These are phyloP conservation scores for Pseudocercospora macadamiae DNA, from an alignment of 2,329 filamentous ascomycete genomes.

Conservation along the genomic window DNA sequence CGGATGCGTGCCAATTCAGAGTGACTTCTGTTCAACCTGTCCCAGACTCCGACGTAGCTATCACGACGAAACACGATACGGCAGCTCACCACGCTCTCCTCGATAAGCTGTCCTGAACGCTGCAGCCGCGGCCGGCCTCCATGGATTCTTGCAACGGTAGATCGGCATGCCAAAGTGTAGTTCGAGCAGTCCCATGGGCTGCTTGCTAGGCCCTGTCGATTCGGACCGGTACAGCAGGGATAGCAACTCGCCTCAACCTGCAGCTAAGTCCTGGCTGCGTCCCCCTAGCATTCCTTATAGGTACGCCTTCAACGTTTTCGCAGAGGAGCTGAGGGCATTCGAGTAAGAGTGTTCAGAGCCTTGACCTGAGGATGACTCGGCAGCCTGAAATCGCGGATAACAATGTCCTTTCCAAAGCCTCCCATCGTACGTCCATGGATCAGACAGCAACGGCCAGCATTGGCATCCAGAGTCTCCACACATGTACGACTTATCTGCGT, in stretches of 20 bases:
- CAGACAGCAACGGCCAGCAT: background rate
- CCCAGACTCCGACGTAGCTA: background rate
- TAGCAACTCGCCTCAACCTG: background rate
- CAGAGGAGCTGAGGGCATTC: background rate
- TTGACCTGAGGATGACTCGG: background rate
- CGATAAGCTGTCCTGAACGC: background rate
- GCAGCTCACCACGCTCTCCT: background rate
- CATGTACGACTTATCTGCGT: slow-evolving; percentile 1
- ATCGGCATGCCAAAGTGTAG: slow-evolving; percentile 1
- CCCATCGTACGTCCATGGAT: background rate
- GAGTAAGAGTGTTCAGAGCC: background rate
- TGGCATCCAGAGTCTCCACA: slow-evolving; percentile 2
- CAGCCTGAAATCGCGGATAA: background rate
- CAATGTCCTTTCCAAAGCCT: background rate
- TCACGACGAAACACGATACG: background rate
- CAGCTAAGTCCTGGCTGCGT: background rate
- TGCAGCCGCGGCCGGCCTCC: background rate
- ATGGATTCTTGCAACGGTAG: background rate
- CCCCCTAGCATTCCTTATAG: background rate
- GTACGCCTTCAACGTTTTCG: slow-evolving; percentile 2
- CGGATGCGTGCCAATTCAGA: too few relatives aligned
- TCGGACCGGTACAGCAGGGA: slow-evolving; percentile 1
- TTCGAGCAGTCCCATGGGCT: slow-evolving; percentile 1
- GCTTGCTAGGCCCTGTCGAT: background rate
- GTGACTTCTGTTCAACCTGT: background rate